A percentile compares a stretch with the other conserved stretches of the same genome.
phyloP scores from a whole-genome alignment of 805 yeast species.

The Saccharomyces eubayanus region DNA sequence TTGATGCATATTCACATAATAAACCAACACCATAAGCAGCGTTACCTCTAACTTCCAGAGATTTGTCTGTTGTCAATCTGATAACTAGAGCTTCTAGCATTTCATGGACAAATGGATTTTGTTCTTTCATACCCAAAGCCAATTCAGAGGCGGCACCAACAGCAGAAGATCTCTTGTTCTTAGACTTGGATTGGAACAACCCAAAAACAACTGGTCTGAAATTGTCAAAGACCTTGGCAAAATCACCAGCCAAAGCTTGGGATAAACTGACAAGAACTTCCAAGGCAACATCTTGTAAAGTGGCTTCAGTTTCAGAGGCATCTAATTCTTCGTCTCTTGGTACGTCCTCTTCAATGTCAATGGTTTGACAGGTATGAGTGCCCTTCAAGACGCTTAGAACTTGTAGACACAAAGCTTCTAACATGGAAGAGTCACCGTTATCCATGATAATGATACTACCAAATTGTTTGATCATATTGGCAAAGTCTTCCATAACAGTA shows the following conservation, averaged over 20 bases:
- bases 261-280: slow-evolving; percentile 79
- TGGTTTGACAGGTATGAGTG: slow-evolving; percentile 75
- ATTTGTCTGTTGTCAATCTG: slow-evolving; percentile 64
- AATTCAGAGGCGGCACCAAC: slow-evolving; percentile 90
- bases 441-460: slow-evolving; percentile 67
- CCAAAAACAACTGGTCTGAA: slow-evolving; percentile 57
- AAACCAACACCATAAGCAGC: slow-evolving; percentile 95
- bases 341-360: slow-evolving; percentile 58
- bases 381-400: slow-evolving; percentile 68
- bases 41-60: slow-evolving; percentile 84
- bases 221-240: slow-evolving; percentile 59
- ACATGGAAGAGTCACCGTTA: slow-evolving; percentile 44
- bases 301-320: slow-evolving; percentile 52
- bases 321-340: slow-evolving; percentile 49
- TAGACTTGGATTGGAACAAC: slow-evolving; percentile 53
- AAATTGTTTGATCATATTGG: slow-evolving; percentile 56
- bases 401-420: slow-evolving; percentile 64
- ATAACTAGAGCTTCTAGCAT: slow-evolving; percentile 61
- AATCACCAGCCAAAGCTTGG: slow-evolving; percentile 68
- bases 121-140: slow-evolving; percentile 58
- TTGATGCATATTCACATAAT: slow-evolving; percentile 41
- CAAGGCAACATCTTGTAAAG: slow-evolving; percentile 73
- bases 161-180: slow-evolving; percentile 70
- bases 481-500: slow-evolving; percentile 63
- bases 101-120: slow-evolving; percentile 60